Base-by-base conservation (phyloP, 768 basidiomycete genomes). In the Xerocomellus amylosporus region DNA sequence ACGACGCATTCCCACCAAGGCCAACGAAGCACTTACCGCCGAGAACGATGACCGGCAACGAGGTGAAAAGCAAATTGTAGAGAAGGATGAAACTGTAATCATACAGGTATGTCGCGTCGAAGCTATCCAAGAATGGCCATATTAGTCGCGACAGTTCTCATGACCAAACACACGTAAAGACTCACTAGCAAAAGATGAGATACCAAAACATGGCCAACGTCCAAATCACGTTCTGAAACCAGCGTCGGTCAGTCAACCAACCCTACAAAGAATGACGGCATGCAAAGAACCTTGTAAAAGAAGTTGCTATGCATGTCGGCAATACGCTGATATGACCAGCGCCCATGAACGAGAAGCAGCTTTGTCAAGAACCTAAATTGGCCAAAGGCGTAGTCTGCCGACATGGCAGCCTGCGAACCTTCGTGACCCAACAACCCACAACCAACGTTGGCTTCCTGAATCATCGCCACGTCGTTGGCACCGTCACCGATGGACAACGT, bases 381-480 rank as follows among this genome's bases (percentile, higher is more conserved):
- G 2, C 93, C 96, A 74, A 98, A 95, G 1, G 96, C 96, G 63
- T 97, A 98, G 69, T 98, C 96, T 7, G 96, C 96, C 5, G 94
- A 97, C 95, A 98, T 98, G 45, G 96, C 95, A 30, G 96, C 96
- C 71, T 98, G 96, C 20, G 93, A 95, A 46, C 96, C 96, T 70
- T 98, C 96, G 36, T 95, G 81, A 42, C 96, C 96, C 61, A 92
- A 83, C 26, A 98, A 75, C 20, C 96, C 96, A 65, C 94, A 92
- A 4, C 96, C 96, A 60, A 98, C 88, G 69, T 98, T 94, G n/a
- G 96, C 96, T 65, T 96, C 96, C 68, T 98, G 96, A 54, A 98
- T 98, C 96, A 98, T 98, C 7, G 95, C 94, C 22, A 98, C 96
- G 66, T 98, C 96, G 66, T 98, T 98, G 15, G 96, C 96, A 51